A percentile compares a stretch with the other conserved stretches of the same genome.
Conservation (phyloP, 2,329 filamentous ascomycete genomes). For the Paecilomyces dactylethromorphus region DNA sequence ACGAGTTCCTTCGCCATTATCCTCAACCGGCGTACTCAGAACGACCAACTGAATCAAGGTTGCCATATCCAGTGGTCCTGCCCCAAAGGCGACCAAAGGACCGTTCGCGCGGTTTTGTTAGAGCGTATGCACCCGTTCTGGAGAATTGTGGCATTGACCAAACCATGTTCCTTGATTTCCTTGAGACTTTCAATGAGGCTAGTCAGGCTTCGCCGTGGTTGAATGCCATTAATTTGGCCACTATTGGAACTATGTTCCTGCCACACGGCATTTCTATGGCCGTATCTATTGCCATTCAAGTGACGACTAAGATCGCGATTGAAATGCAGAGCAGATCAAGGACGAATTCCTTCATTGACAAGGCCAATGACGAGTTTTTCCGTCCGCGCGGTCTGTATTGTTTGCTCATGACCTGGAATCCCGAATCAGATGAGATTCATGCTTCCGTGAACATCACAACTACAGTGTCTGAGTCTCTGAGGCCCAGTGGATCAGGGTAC, state of each 20-base stretch:
- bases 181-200: slow-evolving; percentile 31
- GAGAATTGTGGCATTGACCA: slow-evolving; percentile 28
- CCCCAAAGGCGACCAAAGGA: slow-evolving; percentile 32
- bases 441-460: slow-evolving; percentile 29
- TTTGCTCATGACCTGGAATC: slow-evolving; percentile 50
- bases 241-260: slow-evolving; percentile 31
- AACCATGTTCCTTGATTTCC: slow-evolving; percentile 29
- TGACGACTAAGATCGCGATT: slow-evolving; percentile 36
- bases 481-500: slow-evolving; percentile 8
- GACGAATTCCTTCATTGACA: slow-evolving; percentile 50
- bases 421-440: slow-evolving; percentile 25
- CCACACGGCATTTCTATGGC: slow-evolving; percentile 37
- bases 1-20: neutral
- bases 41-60: neutral
- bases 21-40: neutral
- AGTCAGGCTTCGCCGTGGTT: slow-evolving; percentile 33
- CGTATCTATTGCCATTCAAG: slow-evolving; percentile 38
- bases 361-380: slow-evolving; percentile 52
- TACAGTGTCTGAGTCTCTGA: slow-evolving; percentile 26
- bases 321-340: slow-evolving; percentile 11
- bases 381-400: slow-evolving; percentile 50
- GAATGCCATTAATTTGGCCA: slow-evolving; percentile 37
- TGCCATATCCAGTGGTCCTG: slow-evolving; percentile 31
- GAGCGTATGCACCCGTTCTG: slow-evolving; percentile 33
- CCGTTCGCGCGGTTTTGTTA: slow-evolving; percentile 32